Evolutionary conservation across 176 grass and related monocot genomes (phyloP).

Genomic region (Carex parvula): DNA sequence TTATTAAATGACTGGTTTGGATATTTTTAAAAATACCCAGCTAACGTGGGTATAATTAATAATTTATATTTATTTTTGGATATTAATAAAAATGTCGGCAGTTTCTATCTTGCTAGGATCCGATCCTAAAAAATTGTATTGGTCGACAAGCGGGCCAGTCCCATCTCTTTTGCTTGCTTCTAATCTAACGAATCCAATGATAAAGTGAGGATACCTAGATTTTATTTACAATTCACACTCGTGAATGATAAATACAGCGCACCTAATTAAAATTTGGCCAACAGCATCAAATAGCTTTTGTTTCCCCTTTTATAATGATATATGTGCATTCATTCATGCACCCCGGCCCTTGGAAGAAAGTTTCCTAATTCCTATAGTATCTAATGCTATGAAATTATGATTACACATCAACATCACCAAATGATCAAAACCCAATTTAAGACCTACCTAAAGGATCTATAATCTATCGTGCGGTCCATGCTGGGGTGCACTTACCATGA

Average conservation of each 20-base stretch:
- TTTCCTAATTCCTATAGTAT: background rate
- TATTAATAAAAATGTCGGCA: too few species aligned
- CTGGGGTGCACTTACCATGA: background rate
- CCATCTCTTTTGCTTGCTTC: too few species aligned
- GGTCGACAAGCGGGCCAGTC: too few species aligned
- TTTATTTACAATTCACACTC: background rate
- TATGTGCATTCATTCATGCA: background rate
- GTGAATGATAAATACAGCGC: background rate
- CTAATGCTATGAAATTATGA: background rate
- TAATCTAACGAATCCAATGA: too few species aligned
- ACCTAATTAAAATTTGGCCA: background rate
- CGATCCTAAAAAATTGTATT: too few species aligned
- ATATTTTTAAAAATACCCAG: too few species aligned
- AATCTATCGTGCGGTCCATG: constrained; percentile 8
- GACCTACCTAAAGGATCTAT: background rate
- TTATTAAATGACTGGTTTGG: too few species aligned
- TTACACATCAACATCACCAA: background rate
- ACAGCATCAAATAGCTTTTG: background rate
- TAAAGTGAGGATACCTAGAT: too few species aligned
- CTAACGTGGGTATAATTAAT: too few species aligned
- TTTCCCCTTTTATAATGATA: background rate
- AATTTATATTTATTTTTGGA: too few species aligned
- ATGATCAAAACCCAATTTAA: background rate
- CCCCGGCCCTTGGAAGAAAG: background rate
- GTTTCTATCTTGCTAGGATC: too few species aligned